Evolutionary conservation across 768 basidiomycete species (phyloP), one percentile per base, ranked within the genome.

Genomic region (Pulveroboletus sp.): DNA sequence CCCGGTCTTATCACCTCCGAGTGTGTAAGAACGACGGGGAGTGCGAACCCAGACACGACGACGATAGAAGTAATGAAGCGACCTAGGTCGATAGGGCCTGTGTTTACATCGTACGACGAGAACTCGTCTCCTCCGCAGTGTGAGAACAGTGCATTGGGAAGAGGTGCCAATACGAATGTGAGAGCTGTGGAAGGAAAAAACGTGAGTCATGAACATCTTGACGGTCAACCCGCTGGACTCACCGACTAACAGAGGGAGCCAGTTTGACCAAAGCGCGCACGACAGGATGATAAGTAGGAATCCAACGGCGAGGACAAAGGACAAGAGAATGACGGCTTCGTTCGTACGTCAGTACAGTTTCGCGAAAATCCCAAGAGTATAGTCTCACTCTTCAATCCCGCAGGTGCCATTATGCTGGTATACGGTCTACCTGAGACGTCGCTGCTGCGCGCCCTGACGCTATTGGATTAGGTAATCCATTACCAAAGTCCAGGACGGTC

Each of bases 191-290:
- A 51, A 20, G 11, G 17, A 51, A 20, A 9, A 6, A 16, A 30
- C 34, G 29, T 54, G 36, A 35, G 23, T 45, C 34, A 20, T 19
- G 26, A 14, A 17, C 19, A 29, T 19, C 22, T 16, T 1, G 16
- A 35, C n/a, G 20, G 41, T 17, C 29, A 34, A 29, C 22, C n/a
- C 17, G 4, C 11, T 14, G 7, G 17, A 75, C 89, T 55, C 59
- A 96, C 96, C 96, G 56, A 97, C 95, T 56, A 98, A 78, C 43
- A 99, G 76, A 29, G 96, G 96, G 19, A 98, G 76, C 96, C 96
- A 99, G 68, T 99, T 99, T 13, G 82, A 73, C 86, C 87, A 98
- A 26, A 98, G 74, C 7, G 96, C 96, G 66, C 96, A 98, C 2
- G 92, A 92, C 20, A 99, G 84, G 68, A 99, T 99, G 63, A 98